Percentiles rank a stretch among this genome's conserved stretches.
Conservation (phyloP, 768 basidiomycete species). For the Hericium coralloides region DNA sequence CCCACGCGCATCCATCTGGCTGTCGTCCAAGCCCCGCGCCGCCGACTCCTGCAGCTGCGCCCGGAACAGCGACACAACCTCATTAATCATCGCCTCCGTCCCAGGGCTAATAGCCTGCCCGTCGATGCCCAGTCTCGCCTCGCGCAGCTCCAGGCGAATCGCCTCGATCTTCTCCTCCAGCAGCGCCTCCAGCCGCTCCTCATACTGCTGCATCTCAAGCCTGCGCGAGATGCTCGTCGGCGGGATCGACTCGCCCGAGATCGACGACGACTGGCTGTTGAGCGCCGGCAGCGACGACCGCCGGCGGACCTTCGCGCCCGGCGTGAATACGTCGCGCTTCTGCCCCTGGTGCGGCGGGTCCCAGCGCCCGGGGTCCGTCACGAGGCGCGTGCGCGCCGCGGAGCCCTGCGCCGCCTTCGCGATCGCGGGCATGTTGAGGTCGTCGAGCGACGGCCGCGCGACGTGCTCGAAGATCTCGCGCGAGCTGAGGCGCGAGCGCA, state of each 20-base stretch:
- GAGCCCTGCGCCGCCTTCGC: slow-evolving; percentile 48
- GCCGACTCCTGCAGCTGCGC: slow-evolving; percentile 59
- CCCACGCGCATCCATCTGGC: slow-evolving; percentile 61
- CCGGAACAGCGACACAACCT: slow-evolving; percentile 60
- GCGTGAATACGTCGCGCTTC: slow-evolving; percentile 33
- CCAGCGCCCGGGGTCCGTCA: slow-evolving; percentile 47
- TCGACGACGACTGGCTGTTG: slow-evolving; percentile 37
- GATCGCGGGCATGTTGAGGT: slow-evolving; percentile 60
- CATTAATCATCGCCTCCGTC: slow-evolving; percentile 55
- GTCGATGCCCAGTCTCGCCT: slow-evolving; percentile 10
- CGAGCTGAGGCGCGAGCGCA: slow-evolving; percentile 71
- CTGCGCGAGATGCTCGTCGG: slow-evolving; percentile 45
- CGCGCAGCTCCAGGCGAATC: slow-evolving; percentile 33
- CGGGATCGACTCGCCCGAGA: slow-evolving; percentile 34
- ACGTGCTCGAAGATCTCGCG: slow-evolving; percentile 65
- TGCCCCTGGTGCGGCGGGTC: slow-evolving; percentile 18
- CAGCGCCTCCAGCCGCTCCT: slow-evolving; percentile 50
- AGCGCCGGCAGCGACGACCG: slow-evolving; percentile 30
- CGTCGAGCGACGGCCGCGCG: slow-evolving; percentile 68
- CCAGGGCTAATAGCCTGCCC: slow-evolving; percentile 27
- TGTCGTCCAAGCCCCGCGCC: slow-evolving; percentile 46
- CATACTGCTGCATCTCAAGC: slow-evolving; percentile 50
- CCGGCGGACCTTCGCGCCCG: slow-evolving; percentile 9
- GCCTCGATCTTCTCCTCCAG: slow-evolving; percentile 61
- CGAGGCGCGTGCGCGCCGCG: slow-evolving; percentile 41